These are phyloP conservation scores for Erythrophleum ivorense DNA, from an alignment of 331 rosid genomes.

Conservation along the genomic window DNA sequence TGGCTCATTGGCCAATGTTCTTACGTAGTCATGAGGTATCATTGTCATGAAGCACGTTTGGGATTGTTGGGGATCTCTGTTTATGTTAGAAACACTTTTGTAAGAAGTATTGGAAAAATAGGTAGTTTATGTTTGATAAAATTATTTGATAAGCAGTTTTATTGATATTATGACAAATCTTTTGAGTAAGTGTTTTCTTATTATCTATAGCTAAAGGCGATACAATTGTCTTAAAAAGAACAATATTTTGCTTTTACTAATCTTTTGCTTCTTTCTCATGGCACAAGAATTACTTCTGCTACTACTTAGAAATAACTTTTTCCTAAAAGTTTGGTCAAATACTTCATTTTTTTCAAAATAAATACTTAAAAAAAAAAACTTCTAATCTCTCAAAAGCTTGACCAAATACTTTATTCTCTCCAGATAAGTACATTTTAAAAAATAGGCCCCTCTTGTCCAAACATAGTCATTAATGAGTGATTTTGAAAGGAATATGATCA, in stretches of 20 bases:
- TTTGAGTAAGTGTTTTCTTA: neutral
- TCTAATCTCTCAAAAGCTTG: too few relatives aligned
- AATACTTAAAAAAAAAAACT: neutral
- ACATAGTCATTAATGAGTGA: neutral
- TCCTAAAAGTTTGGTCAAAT: neutral
- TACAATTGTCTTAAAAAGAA: neutral
- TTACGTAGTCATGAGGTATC: neutral
- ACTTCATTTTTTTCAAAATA: neutral
- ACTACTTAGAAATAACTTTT: too few relatives aligned
- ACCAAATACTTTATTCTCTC: too few relatives aligned
- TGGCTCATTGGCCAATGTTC: neutral
- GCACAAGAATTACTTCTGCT: too few relatives aligned
- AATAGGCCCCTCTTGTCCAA: neutral
- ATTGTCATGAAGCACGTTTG: neutral
- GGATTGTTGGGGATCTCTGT: constrained; percentile 9
- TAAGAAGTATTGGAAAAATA: neutral
- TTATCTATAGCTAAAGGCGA: neutral
- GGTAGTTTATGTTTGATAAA: neutral
- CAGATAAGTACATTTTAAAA: too few relatives aligned
- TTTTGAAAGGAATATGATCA: neutral
- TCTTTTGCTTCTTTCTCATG: too few relatives aligned
- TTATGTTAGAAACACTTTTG: neutral
- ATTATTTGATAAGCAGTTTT: neutral
- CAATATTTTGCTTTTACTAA: too few relatives aligned
- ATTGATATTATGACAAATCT: too few relatives aligned